Base-by-base conservation (phyloP, 2,329 filamentous ascomycete species). In the Seiridium cupressi region DNA sequence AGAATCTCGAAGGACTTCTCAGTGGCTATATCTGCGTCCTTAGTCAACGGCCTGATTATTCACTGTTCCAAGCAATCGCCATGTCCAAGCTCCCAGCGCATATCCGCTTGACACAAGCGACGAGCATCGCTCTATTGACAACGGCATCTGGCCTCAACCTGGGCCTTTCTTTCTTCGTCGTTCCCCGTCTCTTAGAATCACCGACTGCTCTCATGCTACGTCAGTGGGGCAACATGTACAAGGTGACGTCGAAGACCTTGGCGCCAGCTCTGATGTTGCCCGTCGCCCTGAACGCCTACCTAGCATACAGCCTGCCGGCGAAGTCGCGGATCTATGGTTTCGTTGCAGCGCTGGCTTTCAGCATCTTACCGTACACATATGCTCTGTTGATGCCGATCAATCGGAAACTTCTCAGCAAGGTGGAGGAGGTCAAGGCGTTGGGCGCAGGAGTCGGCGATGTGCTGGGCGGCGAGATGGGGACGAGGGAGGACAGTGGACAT, bases 181-280 rank as follows among this genome's bases (percentile, higher is more conserved):
- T 84, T 2, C 85, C 85, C 1, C 77, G 81, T 46, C 71, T 87
- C 7, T 78, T 88, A 60, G 76, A 82, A 61, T 80, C 83, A 0
- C 85, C 85, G 1, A 78, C 81, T 1, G 79, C 79, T 1, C 72
- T 86, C 9, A 79, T 86, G 62, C 80, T 83, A 38, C 76, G 75
- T 44, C 85, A 88, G 72, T 88, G 84, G 84, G 66, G 70, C 60
- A 74, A 69, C 46, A 69, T 78, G 60, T 81, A 74, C 70, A 66
- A 70, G 18, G 64, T 67, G 2, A 80, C 80, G 55, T 75, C 69
- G 57, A 62, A 65, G n/a, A 58, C 76, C 44, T 76, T 80, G 26
- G 76, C 78, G 0, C 62, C 72, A 1, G 60, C 79, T 7, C 71
- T 77, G 5, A 60, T 78, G n/a, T 34, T 79, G 34, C 74, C 78